phyloP scores from a whole-genome alignment of 2,329 filamentous ascomycete species.

The Penicillium glabrum region DNA sequence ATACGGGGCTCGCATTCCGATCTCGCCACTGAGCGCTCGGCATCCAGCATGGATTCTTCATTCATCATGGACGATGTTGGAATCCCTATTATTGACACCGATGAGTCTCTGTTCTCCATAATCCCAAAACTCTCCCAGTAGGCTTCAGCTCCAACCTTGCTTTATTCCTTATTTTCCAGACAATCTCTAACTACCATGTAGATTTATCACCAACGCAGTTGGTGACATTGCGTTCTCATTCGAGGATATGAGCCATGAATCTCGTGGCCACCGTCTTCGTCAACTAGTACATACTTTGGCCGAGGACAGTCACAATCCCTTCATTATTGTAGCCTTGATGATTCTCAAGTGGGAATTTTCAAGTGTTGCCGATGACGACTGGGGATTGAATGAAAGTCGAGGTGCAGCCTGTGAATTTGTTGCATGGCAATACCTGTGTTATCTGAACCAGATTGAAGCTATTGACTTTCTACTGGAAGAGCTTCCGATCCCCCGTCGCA shows the following conservation, averaged over 20 bases:
- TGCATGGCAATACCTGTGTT: conserved; percentile 61
- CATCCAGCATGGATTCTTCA: conserved; percentile 5
- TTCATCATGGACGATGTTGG: conserved; percentile 22
- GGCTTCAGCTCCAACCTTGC: not conserved
- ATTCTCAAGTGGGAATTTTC: conserved; percentile 59
- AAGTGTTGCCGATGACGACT: conserved; percentile 52
- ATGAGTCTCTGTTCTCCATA: conserved; percentile 40
- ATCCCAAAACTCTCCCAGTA: conserved; percentile 43
- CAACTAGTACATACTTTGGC: conserved; percentile 40
- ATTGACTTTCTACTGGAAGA: conserved; percentile 60
- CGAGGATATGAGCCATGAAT: conserved; percentile 44
- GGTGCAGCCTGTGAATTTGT: conserved; percentile 61
- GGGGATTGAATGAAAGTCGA: conserved; percentile 56
- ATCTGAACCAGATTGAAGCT: conserved; percentile 55
- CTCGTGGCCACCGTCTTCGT: conserved; percentile 38
- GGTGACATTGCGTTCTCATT: conserved; percentile 44
- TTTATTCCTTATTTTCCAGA: not conserved
- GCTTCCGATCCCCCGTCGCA: conserved; percentile 33
- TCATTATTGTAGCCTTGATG: conserved; percentile 51
- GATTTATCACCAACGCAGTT: conserved; percentile 41
- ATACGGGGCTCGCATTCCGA: not conserved
- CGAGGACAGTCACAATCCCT: conserved; percentile 45
- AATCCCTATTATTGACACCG: conserved; percentile 42
- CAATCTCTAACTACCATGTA: conserved; percentile 15
- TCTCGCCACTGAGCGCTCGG: not conserved